phyloP scores from a whole-genome alignment of 2,329 filamentous ascomycete genomes.

The Botryotinia convoluta region DNA sequence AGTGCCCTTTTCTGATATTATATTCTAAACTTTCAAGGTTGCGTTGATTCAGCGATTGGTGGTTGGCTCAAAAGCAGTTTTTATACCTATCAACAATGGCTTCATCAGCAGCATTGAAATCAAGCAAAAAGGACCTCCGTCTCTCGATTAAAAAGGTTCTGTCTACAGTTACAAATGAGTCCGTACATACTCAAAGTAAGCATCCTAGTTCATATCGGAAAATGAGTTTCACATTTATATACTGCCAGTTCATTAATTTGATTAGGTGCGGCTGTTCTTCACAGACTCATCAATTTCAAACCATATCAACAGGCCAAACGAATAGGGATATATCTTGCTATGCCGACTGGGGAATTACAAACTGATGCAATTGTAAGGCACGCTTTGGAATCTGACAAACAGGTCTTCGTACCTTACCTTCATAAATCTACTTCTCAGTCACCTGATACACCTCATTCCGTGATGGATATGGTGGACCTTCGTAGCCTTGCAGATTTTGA shows the following conservation, averaged over 20 bases:
- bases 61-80: neutral
- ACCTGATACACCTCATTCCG: constrained; percentile 51
- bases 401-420: constrained; percentile 89
- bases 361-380: constrained; percentile 79
- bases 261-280: constrained; percentile 63
- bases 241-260: constrained; percentile 20
- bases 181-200: constrained; percentile 69
- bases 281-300: constrained; percentile 61
- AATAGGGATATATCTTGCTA: constrained; percentile 88
- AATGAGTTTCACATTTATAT: constrained; percentile 17
- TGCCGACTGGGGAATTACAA: constrained; percentile 84
- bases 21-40: neutral
- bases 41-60: neutral
- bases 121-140: constrained; percentile 75
- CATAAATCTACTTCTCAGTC: constrained; percentile 53
- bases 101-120: constrained; percentile 47
- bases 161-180: constrained; percentile 57
- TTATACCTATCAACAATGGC: constrained; percentile 24
- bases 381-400: constrained; percentile 73
- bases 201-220: constrained; percentile 6
- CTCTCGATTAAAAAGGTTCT: constrained; percentile 66
- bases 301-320: constrained; percentile 73
- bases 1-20: neutral
- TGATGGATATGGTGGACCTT: constrained; percentile 95
- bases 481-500: constrained; percentile 73